Evolutionary conservation across 2,329 filamentous ascomycete genomes (phyloP).

Genomic region (Xylariaceae sp.): DNA sequence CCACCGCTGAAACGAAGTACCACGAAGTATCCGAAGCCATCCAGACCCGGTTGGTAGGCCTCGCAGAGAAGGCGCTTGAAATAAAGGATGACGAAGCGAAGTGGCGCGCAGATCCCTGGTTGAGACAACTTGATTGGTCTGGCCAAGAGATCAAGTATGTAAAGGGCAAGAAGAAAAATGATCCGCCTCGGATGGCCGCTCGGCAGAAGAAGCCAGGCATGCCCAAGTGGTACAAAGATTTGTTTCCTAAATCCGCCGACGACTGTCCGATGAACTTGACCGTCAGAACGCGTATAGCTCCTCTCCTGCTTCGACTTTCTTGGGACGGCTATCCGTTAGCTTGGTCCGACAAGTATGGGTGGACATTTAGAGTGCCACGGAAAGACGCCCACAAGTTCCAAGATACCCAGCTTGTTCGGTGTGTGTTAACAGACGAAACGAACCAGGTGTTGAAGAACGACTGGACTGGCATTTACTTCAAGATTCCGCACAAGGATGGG

Average conservation of each 20-base stretch:
- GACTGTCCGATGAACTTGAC: slow-evolving; percentile 62
- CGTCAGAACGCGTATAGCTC: slow-evolving; percentile 81
- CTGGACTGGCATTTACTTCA: slow-evolving; percentile 66
- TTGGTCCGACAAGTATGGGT: slow-evolving; percentile 91
- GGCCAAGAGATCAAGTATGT: slow-evolving; percentile 87
- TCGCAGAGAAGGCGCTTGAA: slow-evolving; percentile 73
- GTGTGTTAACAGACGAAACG: slow-evolving; percentile 72
- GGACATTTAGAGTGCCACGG: slow-evolving; percentile 76
- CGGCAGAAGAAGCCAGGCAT: slow-evolving; percentile 91
- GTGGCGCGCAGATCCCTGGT: slow-evolving; percentile 80
- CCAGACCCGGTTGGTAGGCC: slow-evolving; percentile 62
- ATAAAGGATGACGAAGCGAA: slow-evolving; percentile 63
- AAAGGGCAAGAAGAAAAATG: slow-evolving; percentile 83
- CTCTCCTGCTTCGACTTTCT: slow-evolving; percentile 72
- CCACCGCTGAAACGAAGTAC: slow-evolving; percentile 81
- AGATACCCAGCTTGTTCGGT: slow-evolving; percentile 65
- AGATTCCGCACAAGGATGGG: slow-evolving; percentile 93
- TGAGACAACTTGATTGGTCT: slow-evolving; percentile 91
- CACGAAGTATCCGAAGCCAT: slow-evolving; percentile 71
- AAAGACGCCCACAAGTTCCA: slow-evolving; percentile 60
- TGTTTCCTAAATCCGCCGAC: slow-evolving; percentile 65
- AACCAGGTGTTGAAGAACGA: slow-evolving; percentile 64
- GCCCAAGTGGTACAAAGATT: slow-evolving; percentile 93
- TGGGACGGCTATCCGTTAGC: slow-evolving; percentile 88
- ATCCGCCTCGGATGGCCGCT: slow-evolving; percentile 69